Conservation (phyloP, 371 early-diverging fungal genomes). For the Capillidium heterosporum region DNA sequence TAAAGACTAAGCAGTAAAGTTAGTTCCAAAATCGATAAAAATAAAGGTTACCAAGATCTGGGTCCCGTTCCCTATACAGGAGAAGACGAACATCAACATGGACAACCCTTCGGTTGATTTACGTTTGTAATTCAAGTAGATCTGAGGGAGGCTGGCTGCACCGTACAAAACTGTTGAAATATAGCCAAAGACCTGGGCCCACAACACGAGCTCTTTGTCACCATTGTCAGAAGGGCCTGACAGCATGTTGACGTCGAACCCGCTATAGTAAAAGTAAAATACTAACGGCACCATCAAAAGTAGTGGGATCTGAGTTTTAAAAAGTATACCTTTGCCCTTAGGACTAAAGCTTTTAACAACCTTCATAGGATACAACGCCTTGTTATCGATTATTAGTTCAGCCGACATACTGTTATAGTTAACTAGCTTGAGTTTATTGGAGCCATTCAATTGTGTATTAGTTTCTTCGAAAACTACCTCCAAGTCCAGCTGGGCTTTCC, state of each 20-base stretch:
- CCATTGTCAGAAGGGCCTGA: too few species aligned
- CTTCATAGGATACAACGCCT: neutral
- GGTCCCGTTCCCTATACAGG: conserved; percentile 62
- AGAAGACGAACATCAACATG: conserved; percentile 57
- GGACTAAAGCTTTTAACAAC: too few species aligned
- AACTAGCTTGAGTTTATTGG: neutral
- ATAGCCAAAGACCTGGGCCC: neutral
- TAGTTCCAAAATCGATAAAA: neutral
- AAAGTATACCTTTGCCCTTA: neutral
- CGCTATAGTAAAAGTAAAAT: neutral
- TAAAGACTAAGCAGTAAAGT: neutral
- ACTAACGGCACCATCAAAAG: neutral
- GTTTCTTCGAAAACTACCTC: neutral
- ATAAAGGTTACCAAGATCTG: conserved; percentile 16
- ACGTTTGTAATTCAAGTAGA: conserved; percentile 48
- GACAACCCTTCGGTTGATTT: conserved; percentile 57
- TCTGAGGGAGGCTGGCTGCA: conserved; percentile 38
- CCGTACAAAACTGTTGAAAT: neutral
- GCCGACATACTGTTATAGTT: too few species aligned
- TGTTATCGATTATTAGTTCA: neutral
- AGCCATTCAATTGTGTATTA: neutral
- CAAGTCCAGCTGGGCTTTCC: too few species aligned
- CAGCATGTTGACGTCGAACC: too few species aligned
- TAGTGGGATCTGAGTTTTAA: neutral
- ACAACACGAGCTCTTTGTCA: neutral